Evolutionary conservation across 2,329 filamentous ascomycete species (phyloP).

Genomic region (Botrytis paeoniae): DNA sequence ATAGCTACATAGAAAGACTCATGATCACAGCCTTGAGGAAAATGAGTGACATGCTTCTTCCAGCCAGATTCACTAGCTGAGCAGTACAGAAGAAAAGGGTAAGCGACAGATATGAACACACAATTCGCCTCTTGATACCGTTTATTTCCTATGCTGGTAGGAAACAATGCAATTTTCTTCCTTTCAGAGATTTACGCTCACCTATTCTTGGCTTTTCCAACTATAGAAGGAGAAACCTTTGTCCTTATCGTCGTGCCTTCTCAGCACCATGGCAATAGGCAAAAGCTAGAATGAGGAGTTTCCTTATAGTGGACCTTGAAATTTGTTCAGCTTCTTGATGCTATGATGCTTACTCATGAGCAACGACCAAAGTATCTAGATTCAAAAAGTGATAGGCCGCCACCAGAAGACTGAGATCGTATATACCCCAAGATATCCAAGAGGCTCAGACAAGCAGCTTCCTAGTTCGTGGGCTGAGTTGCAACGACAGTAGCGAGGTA

Average conservation of each 20-base stretch:
- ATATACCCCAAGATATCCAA: background rate
- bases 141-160: accelerated
- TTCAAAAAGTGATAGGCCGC: background rate
- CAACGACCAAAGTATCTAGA: background rate
- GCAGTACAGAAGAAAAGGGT: background rate
- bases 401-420: background rate
- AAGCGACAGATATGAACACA: background rate
- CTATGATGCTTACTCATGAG: background rate
- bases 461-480: background rate
- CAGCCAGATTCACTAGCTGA: background rate
- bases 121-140: background rate
- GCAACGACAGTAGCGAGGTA: background rate
- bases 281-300: background rate
- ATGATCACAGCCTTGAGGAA: background rate
- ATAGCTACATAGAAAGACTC: background rate
- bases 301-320: background rate
- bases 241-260: background rate
- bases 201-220: background rate
- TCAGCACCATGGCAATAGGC: background rate
- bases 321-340: background rate
- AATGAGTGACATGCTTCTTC: background rate
- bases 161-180: background rate
- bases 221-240: background rate
- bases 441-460: background rate
- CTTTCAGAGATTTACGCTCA: background rate